Conservation (phyloP, 2,329 filamentous ascomycete genomes). For the Arthrobotrys iridis region DNA sequence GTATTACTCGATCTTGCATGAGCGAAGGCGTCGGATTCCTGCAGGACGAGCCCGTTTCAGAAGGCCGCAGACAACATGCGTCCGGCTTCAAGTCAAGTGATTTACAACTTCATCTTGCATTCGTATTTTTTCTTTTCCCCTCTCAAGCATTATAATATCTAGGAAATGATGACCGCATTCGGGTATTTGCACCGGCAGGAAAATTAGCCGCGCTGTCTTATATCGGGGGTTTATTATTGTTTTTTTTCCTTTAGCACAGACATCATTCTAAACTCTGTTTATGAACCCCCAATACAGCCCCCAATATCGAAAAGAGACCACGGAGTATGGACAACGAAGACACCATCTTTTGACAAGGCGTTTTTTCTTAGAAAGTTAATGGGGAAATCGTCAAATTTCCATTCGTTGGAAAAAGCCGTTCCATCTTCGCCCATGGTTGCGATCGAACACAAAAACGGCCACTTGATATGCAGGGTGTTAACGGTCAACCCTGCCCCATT, state of each 20-base stretch:
- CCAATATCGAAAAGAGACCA: conserved; percentile 7
- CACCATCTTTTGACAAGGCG: not conserved
- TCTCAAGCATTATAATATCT: conserved; percentile 14
- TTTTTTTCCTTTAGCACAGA: conserved; percentile 30
- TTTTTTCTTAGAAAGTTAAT: not conserved
- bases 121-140: not conserved
- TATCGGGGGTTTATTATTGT: not conserved
- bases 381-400: not conserved
- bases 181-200: conserved; percentile 41
- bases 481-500: conserved; percentile 27
- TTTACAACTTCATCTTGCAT: conserved; percentile 44
- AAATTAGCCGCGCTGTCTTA: conserved; percentile 46
- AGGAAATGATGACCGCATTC: conserved; percentile 44
- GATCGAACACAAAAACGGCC: conserved; percentile 26
- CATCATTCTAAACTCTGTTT: conserved; percentile 5
- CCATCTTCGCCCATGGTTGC: not conserved
- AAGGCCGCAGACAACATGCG: conserved; percentile 43
- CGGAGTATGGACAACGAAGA: conserved; percentile 13
- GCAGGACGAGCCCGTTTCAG: conserved; percentile 48
- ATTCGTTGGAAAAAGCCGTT: conserved; percentile 27
- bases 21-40: conserved; percentile 50
- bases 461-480: conserved; percentile 33
- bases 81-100: conserved; percentile 52
- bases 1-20: conserved; percentile 54
- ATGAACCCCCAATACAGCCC: no score